Evolutionary conservation across 1,284 basidiomycete genomes (phyloP), one percentile per base, ranked within the genome.

Genomic region (Ceratobasidium sp.): DNA sequence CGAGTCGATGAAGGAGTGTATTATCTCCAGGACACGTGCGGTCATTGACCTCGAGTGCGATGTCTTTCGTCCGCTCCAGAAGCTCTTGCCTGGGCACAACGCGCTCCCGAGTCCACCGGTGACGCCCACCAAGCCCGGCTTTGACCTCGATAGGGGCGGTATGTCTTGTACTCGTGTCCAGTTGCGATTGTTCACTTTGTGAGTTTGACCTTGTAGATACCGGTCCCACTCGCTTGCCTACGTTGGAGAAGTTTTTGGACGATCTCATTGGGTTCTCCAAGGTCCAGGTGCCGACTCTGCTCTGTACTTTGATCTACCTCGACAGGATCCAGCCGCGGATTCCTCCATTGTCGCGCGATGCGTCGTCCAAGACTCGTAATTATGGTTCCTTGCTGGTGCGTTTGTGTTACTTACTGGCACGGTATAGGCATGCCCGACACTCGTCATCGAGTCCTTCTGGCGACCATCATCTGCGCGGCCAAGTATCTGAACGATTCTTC

Each of bases 401-500:
- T 46, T 67, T 9, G 76, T 77, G 15, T 76, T 71, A 29, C 56
- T 77, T 19, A 56, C 11, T n/a, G 22, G 11, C 29, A 13, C 25
- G 5, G 54, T 34, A 54, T 79, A 94, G 95, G 94, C 68, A 92
- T 97, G 88, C 90, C 93, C 32, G 97, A 95, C 84, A 97, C 97
- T 5, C 90, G 95, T 69, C 97, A 98, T 84, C 93, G 97, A 66
- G 93, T 99, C 79, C 98, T 99, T 85, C 89, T 99, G 80, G 97
- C 97, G 51, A 92, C 94, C 0, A 91, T 99, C 81, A 99, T 99
- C 84, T 94, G 97, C 66, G 93, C 97, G 40, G 94, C 96, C 80
- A 99, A 99, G 86, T 99, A 99, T 85, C 90, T 99, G 82, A 98
- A 99, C 85, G 97, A 99, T 86, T 95, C 95, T 40, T 92, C 92